Base-by-base conservation (phyloP, 1,139 yeast species). In the Protomyces gravidus region DNA sequence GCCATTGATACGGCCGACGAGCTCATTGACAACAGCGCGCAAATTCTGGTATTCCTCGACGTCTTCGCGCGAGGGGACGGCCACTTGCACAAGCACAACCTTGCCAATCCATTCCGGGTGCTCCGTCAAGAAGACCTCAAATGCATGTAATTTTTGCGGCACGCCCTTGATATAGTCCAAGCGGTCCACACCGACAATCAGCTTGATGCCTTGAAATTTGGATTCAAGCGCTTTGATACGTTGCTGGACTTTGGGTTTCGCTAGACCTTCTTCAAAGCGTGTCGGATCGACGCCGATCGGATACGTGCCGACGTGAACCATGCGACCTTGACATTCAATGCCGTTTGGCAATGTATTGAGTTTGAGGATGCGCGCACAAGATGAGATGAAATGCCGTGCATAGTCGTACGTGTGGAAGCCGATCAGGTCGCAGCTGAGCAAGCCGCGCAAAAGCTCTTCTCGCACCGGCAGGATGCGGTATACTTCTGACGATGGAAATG, bases 391-490 rank as follows among this genome's bases (percentile, higher is more conserved):
- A 75, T 94, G 99, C 67, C 99, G 81, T n/a, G 96, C 98, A 69
- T 94, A 94, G 72, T 94, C 99, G 72, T 94, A 94, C n/a, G 98
- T 94, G 72, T 94, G 99, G 79, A 94, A 94, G 0, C 99, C 99
- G 68, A 94, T 84, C 67, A 94, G 79, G 71, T 94, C 96, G 74
- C 97, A 92, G 67, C 94, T 85, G 70, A 94, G 76, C 1, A 94
- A 95, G 53, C 99, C 99, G 63, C 81, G 82, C 67, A 94, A 76
- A 60, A 94, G 89, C 72, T 94, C 98, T 67, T 85, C 83, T 72
- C 99, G 80, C 17, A 94, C 98, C 0, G 99, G 99, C 68, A 94
- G 77, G 62, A 94, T 90, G 70, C 99, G 68, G 74, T 94, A 94
- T 63, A 94, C 92, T 71, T 94, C 99, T 59, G 95, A 85, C 7